Evolutionary conservation across 2,329 filamentous ascomycete genomes (phyloP).

Genomic region (Neonectria punicea): DNA sequence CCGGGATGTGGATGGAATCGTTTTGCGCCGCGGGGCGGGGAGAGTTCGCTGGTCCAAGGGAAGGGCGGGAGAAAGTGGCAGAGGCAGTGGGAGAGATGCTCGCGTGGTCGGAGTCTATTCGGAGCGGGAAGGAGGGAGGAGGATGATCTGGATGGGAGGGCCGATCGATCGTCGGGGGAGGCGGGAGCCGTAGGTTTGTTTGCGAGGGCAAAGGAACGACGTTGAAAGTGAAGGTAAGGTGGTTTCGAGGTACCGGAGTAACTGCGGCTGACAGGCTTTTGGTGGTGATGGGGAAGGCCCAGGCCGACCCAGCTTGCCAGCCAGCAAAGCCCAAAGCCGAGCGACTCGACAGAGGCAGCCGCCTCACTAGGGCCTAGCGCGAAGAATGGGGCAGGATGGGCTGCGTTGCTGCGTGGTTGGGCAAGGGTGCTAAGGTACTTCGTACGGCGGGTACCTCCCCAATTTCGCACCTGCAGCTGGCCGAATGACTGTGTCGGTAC

Average conservation of each 20-base stretch:
- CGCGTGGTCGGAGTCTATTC: slow-evolving; percentile 5
- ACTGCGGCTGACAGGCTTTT: slow-evolving; percentile 44
- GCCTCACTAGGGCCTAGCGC: slow-evolving; percentile 49
- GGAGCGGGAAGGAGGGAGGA: slow-evolving; percentile 1
- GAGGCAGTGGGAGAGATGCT: neutral
- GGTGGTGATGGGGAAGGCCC: slow-evolving; percentile 42
- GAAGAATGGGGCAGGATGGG: slow-evolving; percentile 23
- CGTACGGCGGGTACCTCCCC: slow-evolving; percentile 30
- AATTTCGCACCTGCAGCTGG: slow-evolving; percentile 26
- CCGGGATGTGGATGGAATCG: slow-evolving; percentile 18
- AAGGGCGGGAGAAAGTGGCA: slow-evolving; percentile 17
- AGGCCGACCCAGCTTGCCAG: neutral
- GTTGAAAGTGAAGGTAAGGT: slow-evolving; percentile 34
- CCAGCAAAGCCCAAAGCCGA: slow-evolving; percentile 9
- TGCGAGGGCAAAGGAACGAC: slow-evolving; percentile 27
- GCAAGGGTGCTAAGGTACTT: slow-evolving; percentile 31
- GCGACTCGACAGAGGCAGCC: slow-evolving; percentile 24
- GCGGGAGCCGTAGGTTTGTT: slow-evolving; percentile 26
- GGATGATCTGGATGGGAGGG: slow-evolving; percentile 10
- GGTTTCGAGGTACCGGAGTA: slow-evolving; percentile 35
- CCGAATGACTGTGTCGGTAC: slow-evolving; percentile 36
- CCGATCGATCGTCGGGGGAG: slow-evolving; percentile 25
- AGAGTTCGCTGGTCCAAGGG: slow-evolving; percentile 15
- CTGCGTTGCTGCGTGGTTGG: slow-evolving; percentile 9
- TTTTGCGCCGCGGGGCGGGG: slow-evolving; percentile 27